Evolutionary conservation across 345 rosid genomes (phyloP).

Genomic region (Melaleuca quinquenervia): DNA sequence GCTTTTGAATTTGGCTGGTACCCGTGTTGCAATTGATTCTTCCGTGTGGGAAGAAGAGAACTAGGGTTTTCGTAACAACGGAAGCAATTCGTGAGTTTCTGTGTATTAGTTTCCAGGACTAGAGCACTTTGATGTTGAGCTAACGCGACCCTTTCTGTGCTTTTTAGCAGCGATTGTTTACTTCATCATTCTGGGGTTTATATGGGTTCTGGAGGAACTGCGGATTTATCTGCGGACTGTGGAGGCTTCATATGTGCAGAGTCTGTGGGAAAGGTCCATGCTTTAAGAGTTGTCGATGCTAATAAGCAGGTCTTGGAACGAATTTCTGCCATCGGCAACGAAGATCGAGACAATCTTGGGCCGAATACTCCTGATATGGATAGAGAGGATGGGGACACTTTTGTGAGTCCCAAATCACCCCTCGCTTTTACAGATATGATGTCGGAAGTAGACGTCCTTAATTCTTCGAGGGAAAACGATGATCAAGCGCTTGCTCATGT

Average conservation of each 20-base stretch:
- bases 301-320: background rate
- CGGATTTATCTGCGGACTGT: background rate
- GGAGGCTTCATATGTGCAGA: background rate
- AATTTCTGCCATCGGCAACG: background rate
- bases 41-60: background rate
- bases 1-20: background rate
- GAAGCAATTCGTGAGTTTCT: background rate
- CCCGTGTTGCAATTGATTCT: background rate
- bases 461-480: background rate
- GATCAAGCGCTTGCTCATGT: background rate
- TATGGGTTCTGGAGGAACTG: background rate
- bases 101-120: background rate
- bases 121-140: background rate
- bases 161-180: background rate
- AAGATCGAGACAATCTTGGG: conserved; percentile 1
- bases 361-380: conserved; percentile 33
- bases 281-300: background rate
- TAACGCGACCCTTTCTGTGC: background rate
- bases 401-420: conserved; percentile 14
- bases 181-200: background rate
- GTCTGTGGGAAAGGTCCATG: background rate
- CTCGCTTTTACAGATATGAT: background rate
- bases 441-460: background rate
- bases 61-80: background rate
- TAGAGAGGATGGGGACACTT: conserved; percentile 32